Conservation (phyloP, 257 asterid genomes). For the Voacanga thouarsii region DNA sequence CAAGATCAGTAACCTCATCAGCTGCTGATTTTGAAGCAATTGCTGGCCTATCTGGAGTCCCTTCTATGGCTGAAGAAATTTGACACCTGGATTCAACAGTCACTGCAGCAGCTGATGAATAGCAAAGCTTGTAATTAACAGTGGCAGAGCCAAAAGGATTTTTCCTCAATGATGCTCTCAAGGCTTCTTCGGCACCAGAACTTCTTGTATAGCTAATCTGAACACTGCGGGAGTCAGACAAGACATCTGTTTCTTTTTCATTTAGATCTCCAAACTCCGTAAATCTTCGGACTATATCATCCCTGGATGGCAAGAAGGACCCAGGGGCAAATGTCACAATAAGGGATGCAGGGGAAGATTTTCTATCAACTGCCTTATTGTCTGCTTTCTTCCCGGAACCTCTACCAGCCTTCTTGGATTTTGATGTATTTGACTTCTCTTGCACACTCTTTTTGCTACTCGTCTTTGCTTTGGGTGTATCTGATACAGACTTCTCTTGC, state of each 20-base stretch:
- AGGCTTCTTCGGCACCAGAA: constrained; percentile 56
- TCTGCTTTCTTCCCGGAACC: constrained; percentile 14
- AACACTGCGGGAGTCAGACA: constrained; percentile 30
- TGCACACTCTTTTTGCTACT: neutral
- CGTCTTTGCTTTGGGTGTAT: neutral
- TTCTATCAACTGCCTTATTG: constrained; percentile 16
- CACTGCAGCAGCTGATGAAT: constrained; percentile 26
- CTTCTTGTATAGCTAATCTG: constrained; percentile 36
- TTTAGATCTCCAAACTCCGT: constrained; percentile 51
- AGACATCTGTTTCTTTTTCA: constrained; percentile 43
- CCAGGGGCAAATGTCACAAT: constrained; percentile 43
- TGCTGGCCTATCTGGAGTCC: constrained; percentile 16
- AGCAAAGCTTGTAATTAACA: constrained; percentile 34
- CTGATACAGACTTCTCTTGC: neutral
- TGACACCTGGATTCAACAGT: neutral
- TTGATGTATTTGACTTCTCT: constrained; percentile 20
- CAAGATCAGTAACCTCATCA: constrained; percentile 28
- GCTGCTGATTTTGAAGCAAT: constrained; percentile 18
- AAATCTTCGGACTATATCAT: constrained; percentile 38
- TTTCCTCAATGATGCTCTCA: constrained; percentile 32
- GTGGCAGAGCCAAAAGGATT: constrained; percentile 40
- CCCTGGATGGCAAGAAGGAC: constrained; percentile 54
- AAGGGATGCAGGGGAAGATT: constrained; percentile 29
- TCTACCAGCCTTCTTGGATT: constrained; percentile 31
- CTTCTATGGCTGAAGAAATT: neutral